Base-by-base conservation (phyloP, 2,329 filamentous ascomycete genomes). In the Paecilomyces variotii region DNA sequence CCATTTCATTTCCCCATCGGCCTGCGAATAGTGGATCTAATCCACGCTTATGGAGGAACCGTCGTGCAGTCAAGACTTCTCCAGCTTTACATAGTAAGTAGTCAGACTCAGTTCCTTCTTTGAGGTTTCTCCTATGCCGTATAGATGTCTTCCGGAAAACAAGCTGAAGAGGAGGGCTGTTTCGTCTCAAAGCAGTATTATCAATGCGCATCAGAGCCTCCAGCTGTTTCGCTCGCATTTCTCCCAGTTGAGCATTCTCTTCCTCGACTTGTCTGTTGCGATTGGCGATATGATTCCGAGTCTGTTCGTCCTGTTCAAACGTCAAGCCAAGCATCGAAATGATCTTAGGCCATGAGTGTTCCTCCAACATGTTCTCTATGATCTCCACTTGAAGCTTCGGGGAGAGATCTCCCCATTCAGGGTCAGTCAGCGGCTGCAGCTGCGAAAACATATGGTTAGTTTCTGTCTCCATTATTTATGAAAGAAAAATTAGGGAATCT, bases 161-260 rank as follows among this genome's bases (percentile, higher is more conserved):
- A 4, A 71, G 58, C 53, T 69, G 66, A 26, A 62, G 63, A 3
- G 68, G 68, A n/a, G 67, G 65, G 7, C 55, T 56, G 26, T 65
- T 63, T 24, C 56, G 56, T 32, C 61, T 64, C 55, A 67, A 45
- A 34, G 63, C 58, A 35, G 67, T 71, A 54, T 75, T 70, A 54
- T 76, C 73, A 4, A 72, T 63, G 10, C 57, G 60, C 60, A 75
- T 57, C 24, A 76, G 62, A 7, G 60, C 64, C 1, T 54, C 61
- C 30, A 73, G 62, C 58, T 76, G 74, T 52, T 70, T 72, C 7
- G 32, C 59, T 54, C 69, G 64, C 74, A 76, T 76, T n/a, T 63
- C 56, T 27, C 59, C 53, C 49, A 77, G 56, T 6, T 61, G 51
- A 14, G 25, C 19, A 50, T 72, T 67, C 59, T 77, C 75, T 6